Base-by-base conservation (phyloP, 176 grass and related monocot species). In the Eragrostis curvula region DNA sequence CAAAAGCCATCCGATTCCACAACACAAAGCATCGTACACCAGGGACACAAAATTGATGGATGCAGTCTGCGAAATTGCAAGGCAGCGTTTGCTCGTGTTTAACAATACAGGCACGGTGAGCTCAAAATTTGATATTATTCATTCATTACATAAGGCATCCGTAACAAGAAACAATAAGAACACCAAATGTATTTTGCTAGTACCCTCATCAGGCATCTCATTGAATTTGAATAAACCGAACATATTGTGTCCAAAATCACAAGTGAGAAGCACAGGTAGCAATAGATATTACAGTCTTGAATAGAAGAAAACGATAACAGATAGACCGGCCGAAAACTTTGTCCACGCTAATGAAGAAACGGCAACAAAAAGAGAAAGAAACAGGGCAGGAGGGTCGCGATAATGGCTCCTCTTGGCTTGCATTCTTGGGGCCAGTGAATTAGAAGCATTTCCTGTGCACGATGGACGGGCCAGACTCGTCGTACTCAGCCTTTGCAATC, bases 371-470 rank as follows among this genome's bases (percentile, higher is more conserved):
- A 59, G 15, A 77, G 47, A 82, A 61, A 81, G 41, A 84, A 72
- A 78, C 56, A 7, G 83, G 79, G 80, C 81, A 77, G 81, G 76
- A 76, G 81, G 84, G 50, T 56, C 9, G 84, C 57, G 46, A 77
- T 81, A 73, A 79, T 11, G 60, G 88, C 84, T 85, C 89, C 89
- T 84, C 81, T 68, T 84, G 77, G 85, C 76, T 91, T 87, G 68
- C 85, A 73, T 72, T 77, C 81, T 88, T 71, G 71, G 65, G 66
- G 47, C 75, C 12, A 27, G 79, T 51, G 45, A 88, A 82, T 86
- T 92, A 97, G 89, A 97, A 97, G 84, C 94, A 97, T 89, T 97
- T 97, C 87, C 94, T 87, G 91, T 97, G 94, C 74, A 97, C 94
- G 2, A 97, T 97, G 74, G 94, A 97, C 0, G 91, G 94, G 78